Percentiles rank a stretch among this genome's conserved stretches.
Evolutionary conservation across 495 filamentous ascomycete genomes (phyloP).

Genomic region (Emericellopsis terricola): DNA sequence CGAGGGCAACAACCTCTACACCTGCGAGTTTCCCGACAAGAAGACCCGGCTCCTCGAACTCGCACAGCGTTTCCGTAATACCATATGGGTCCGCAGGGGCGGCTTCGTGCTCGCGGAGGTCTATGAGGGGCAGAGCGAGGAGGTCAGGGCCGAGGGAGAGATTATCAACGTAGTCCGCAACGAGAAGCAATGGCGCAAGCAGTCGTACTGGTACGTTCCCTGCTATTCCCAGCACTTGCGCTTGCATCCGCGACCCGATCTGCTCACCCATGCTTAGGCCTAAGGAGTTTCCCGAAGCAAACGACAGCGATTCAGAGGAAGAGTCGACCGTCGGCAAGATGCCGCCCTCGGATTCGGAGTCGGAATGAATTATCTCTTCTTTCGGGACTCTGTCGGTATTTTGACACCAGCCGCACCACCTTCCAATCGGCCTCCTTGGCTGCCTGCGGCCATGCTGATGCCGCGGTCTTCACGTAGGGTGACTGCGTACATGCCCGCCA

Average conservation of each 20-base stretch:
- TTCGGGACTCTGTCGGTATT: background rate
- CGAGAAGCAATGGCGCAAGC: slow-evolving; percentile 82
- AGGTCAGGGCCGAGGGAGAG: slow-evolving; percentile 70
- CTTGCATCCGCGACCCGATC: no score
- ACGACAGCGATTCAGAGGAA: slow-evolving; percentile 46
- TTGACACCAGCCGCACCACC: background rate
- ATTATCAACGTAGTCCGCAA: slow-evolving; percentile 86
- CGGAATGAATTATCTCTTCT: slow-evolving; percentile 13
- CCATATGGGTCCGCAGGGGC: slow-evolving; percentile 76
- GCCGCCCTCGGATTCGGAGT: slow-evolving; percentile 56
- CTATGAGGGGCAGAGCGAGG: slow-evolving; percentile 38
- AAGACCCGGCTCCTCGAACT: slow-evolving; percentile 59
- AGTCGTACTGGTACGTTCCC: slow-evolving; percentile 58
- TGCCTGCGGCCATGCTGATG: background rate
- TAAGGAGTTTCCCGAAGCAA: slow-evolving; percentile 50
- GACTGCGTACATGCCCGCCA: no score
- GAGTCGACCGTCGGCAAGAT: slow-evolving; percentile 66
- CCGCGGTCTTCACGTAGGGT: no score
- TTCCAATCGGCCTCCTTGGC: slow-evolving; percentile 7
- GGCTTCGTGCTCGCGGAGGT: slow-evolving; percentile 73
- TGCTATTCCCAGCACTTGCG: background rate
- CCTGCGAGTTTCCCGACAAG: slow-evolving; percentile 38
- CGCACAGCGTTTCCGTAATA: slow-evolving; percentile 63
- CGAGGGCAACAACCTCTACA: slow-evolving; percentile 77
- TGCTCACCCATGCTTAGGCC: slow-evolving; percentile 42